These are phyloP conservation scores for Arthroderma sp. DNA, from an alignment of 2,329 filamentous ascomycete genomes.

Conservation along the genomic window DNA sequence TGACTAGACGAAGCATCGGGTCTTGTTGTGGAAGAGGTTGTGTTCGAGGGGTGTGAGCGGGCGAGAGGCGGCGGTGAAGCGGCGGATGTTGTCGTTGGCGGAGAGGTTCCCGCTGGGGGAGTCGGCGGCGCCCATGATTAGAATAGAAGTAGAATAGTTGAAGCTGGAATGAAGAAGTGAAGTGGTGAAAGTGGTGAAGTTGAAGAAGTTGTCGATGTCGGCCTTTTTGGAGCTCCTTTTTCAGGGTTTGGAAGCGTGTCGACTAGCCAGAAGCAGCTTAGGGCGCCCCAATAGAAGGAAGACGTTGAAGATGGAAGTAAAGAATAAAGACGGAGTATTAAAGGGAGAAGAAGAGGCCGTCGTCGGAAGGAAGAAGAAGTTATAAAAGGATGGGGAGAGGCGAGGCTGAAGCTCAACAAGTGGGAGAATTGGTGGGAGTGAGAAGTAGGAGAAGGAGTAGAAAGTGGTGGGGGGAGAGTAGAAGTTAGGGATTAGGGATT, in stretches of 20 bases:
- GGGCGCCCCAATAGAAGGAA: neutral
- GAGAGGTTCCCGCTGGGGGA: constrained; percentile 44
- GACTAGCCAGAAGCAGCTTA: neutral
- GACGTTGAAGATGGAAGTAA: neutral
- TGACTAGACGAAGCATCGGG: constrained; percentile 97
- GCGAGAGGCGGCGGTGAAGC: constrained; percentile 85
- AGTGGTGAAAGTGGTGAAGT: neutral
- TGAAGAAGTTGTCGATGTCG: neutral
- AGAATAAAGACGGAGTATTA: too few relatives aligned
- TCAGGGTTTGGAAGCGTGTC: neutral
- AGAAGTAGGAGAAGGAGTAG: constrained; percentile 10
- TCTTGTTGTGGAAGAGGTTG: constrained; percentile 98
- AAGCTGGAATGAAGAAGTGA: too few relatives aligned
- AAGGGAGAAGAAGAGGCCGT: constrained; percentile 9
- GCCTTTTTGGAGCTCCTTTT: neutral
- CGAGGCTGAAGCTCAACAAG: too few relatives aligned
- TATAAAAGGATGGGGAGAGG: too few relatives aligned
- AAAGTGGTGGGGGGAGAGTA: neutral
- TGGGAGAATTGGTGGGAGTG: constrained; percentile 9
- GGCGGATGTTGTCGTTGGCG: constrained; percentile 97
- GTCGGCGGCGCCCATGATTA: constrained; percentile 37
- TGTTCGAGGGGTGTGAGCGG: constrained; percentile 80
- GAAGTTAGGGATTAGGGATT: too few relatives aligned
- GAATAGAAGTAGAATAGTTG: constrained; percentile 45
- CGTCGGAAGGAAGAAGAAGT: constrained; percentile 13